Base-by-base conservation (phyloP, 1,284 basidiomycete genomes). In the Coniferiporia sulphurascens region DNA sequence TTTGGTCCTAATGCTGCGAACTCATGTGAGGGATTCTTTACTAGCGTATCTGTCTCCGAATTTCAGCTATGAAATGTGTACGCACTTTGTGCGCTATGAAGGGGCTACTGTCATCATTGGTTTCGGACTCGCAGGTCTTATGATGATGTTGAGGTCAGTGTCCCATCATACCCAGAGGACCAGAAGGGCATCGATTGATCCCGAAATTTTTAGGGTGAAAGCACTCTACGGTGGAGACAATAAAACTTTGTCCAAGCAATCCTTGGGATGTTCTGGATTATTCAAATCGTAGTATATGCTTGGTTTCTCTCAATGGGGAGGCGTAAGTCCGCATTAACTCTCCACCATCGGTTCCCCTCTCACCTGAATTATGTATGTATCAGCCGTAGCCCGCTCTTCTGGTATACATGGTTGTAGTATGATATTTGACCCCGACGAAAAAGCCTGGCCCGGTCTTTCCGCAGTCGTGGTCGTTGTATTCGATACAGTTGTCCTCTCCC, bases 61-160 rank as follows among this genome's bases (percentile, higher is more conserved):
- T 1, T 61, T 57, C 44, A 61, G 15, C 34, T 38, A 27, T 13
- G 17, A 7, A 5, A 36, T 32, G 35, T 61, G 60, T 17, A 22
- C 19, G 21, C 51, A 52, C 12, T 57, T 61, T 27, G 60, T 61
- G 6, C 49, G 45, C 17, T 61, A 57, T 36, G 60, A 61, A 54
- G 60, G 60, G n/a, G 48, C 60, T 9, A 51, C 48, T 9, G 49
- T 49, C 8, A 21, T 61, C 5, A 22, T 57, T n/a, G 56, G 49
- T 4, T 41, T 61, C 17, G 60, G 44, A 21, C 13, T 57, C n/a
- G 51, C 60, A 9, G 60, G 60, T 3, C 34, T 57, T 7, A 54
- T 61, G 55, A 61, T 61, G 60, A 57, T 58, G 15, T 48, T 61
- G 10, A 44, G 60, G 60, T 61, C 15, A 17, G 55, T 35, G 10